Conservation (phyloP, 352 stramenopile species). For the Phytophthora parvispora region DNA sequence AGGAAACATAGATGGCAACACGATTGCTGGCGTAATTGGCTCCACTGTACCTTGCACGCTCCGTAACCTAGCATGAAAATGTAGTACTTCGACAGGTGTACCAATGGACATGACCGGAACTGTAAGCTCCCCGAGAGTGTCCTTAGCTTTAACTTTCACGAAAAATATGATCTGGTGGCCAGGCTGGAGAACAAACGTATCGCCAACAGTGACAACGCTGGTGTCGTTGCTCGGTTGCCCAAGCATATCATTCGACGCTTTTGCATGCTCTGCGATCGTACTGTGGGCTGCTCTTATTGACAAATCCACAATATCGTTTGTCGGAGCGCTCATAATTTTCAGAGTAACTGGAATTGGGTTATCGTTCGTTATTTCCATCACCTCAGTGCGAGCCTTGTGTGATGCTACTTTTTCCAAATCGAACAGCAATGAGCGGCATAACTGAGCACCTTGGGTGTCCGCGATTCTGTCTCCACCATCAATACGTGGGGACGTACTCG, state of each 20-base stretch:
- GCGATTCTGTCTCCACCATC: slow-evolving; percentile 15
- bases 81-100: slow-evolving; percentile 47
- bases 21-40: slow-evolving; percentile 32
- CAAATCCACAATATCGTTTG: slow-evolving; percentile 29
- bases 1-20: slow-evolving; percentile 50
- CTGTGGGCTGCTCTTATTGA: slow-evolving; percentile 11
- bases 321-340: slow-evolving; percentile 20
- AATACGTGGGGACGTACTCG: slow-evolving; percentile 14
- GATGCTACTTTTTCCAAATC: slow-evolving; percentile 55
- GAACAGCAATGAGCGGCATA: slow-evolving; percentile 56
- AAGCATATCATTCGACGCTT: neutral
- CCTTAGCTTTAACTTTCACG: slow-evolving; percentile 34
- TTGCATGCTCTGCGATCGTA: neutral
- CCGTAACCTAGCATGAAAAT: slow-evolving; percentile 41
- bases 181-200: slow-evolving; percentile 40
- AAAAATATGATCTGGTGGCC: slow-evolving; percentile 35
- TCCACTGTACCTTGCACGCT: slow-evolving; percentile 45
- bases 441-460: slow-evolving; percentile 19
- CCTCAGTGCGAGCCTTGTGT: slow-evolving; percentile 29
- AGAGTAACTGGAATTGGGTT: slow-evolving; percentile 54
- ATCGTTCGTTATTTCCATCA: slow-evolving; percentile 56
- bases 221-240: neutral
- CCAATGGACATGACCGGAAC: slow-evolving; percentile 47
- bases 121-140: slow-evolving; percentile 33
- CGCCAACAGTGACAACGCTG: slow-evolving; percentile 8